phyloP scores from a whole-genome alignment of 768 basidiomycete genomes.

The Boletus sensibilis region DNA sequence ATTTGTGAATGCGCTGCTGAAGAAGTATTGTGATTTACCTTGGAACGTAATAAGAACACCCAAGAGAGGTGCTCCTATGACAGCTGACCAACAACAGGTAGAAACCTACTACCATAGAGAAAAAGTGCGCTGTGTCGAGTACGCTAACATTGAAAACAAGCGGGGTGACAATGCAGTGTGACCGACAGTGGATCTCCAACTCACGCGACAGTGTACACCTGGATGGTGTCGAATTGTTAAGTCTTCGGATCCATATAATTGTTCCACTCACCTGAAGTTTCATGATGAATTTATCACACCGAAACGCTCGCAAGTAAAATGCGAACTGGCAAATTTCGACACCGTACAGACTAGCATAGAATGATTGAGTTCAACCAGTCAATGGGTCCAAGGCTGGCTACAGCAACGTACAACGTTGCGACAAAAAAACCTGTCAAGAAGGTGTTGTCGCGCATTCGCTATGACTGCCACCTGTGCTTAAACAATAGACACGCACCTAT shows the following conservation, averaged over 20 bases:
- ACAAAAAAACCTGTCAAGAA: neutral
- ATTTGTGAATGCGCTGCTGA: neutral
- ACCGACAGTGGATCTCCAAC: neutral
- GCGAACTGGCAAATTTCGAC: conserved; percentile 10
- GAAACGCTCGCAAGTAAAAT: conserved; percentile 7
- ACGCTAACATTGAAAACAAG: neutral
- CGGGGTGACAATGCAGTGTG: neutral
- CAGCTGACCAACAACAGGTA: neutral
- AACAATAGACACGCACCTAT: conserved; percentile 4
- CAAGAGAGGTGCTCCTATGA: neutral
- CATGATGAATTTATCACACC: neutral
- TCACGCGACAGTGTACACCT: conserved; percentile 10
- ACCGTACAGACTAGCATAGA: conserved; percentile 3
- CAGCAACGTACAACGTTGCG: conserved; percentile 3
- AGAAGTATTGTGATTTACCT: neutral
- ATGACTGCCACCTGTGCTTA: neutral
- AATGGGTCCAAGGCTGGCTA: no score
- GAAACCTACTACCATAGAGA: neutral
- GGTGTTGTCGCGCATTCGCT: neutral
- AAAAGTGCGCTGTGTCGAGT: conserved; percentile 5
- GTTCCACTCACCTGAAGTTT: conserved; percentile 3
- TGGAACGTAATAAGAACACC: conserved; percentile 1
- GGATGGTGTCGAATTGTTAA: neutral
- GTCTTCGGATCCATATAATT: neutral
- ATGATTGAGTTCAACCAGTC: neutral